Conservation (phyloP, 2,329 filamentous ascomycete genomes). For the Cytospora piceicola region DNA sequence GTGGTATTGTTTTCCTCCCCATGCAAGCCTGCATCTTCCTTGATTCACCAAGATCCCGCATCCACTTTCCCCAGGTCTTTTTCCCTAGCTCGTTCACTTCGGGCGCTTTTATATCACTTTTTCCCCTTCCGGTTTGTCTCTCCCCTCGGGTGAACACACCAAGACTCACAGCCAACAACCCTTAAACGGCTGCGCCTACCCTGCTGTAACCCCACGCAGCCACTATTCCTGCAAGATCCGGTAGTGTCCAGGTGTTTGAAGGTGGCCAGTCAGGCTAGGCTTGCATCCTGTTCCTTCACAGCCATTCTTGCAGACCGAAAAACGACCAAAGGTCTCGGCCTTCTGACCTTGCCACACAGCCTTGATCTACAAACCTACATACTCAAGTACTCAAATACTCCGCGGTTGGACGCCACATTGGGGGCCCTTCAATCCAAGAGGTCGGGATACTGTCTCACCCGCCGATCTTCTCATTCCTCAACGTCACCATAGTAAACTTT, state of each 20-base stretch:
- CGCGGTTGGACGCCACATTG: constrained; percentile 15
- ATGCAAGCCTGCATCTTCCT: background rate
- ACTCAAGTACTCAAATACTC: background rate
- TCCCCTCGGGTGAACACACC: background rate
- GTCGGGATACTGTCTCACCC: constrained; percentile 22
- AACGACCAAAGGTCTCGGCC: background rate
- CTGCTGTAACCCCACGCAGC: constrained; percentile 10
- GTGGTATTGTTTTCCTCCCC: background rate
- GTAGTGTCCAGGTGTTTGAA: constrained; percentile 10
- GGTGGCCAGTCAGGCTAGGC: constrained; percentile 14
- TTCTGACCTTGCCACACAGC: constrained; percentile 8
- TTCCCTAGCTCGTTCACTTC: background rate
- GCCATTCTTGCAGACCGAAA: constrained; percentile 3
- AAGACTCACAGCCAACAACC: background rate
- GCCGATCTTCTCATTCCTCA: constrained; percentile 17
- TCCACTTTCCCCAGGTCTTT: background rate
- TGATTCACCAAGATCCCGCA: background rate
- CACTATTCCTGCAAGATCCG: constrained; percentile 22
- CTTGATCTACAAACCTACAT: constrained; percentile 10
- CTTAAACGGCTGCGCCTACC: constrained; percentile 2
- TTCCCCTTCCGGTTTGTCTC: background rate
- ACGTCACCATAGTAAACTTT: constrained; percentile 17
- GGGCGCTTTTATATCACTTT: background rate
- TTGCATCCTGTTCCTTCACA: constrained; percentile 1
- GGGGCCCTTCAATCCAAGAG: constrained; percentile 6